Evolutionary conservation across 2,329 filamentous ascomycete genomes (phyloP).

Genomic region (Colletotrichum tabaci): DNA sequence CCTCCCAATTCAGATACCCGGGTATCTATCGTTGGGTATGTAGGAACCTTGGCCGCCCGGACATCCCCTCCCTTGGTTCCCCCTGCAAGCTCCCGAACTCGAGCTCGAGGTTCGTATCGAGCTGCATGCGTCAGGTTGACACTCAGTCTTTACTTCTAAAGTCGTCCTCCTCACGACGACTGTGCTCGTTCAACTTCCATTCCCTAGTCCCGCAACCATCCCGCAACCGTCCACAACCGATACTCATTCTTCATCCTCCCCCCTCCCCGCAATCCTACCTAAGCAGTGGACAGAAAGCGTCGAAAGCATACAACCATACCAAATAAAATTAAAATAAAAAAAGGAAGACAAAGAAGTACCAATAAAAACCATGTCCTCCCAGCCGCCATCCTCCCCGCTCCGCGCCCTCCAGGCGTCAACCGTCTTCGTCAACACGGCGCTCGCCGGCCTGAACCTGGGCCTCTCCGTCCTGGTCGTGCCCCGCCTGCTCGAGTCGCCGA

Average conservation of each 20-base stretch:
- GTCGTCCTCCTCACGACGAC: background rate
- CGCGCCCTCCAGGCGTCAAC: slow-evolving; percentile 65
- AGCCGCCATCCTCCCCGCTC: slow-evolving; percentile 45
- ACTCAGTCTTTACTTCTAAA: too few species aligned
- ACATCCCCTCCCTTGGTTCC: background rate
- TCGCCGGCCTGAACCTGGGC: slow-evolving; percentile 55
- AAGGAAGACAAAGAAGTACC: too few species aligned
- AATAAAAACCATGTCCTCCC: slow-evolving; percentile 22
- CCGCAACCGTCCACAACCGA: background rate
- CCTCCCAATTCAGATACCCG: background rate
- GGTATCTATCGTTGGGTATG: too few species aligned
- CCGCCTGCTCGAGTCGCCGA: slow-evolving; percentile 68
- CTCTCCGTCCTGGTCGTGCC: slow-evolving; percentile 64
- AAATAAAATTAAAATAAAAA: too few species aligned
- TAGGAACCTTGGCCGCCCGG: background rate
- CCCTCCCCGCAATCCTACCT: too few species aligned
- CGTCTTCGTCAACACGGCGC: slow-evolving; percentile 64
- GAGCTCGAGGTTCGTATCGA: background rate
- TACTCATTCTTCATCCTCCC: too few species aligned
- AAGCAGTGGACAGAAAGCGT: too few species aligned
- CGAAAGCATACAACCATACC: too few species aligned
- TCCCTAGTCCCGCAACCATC: background rate
- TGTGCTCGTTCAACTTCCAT: background rate
- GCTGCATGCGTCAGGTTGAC: background rate
- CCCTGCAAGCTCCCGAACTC: background rate